These are phyloP conservation scores for Termitomyces sp. DNA, from an alignment of 768 basidiomycete species.

Conservation along the genomic window DNA sequence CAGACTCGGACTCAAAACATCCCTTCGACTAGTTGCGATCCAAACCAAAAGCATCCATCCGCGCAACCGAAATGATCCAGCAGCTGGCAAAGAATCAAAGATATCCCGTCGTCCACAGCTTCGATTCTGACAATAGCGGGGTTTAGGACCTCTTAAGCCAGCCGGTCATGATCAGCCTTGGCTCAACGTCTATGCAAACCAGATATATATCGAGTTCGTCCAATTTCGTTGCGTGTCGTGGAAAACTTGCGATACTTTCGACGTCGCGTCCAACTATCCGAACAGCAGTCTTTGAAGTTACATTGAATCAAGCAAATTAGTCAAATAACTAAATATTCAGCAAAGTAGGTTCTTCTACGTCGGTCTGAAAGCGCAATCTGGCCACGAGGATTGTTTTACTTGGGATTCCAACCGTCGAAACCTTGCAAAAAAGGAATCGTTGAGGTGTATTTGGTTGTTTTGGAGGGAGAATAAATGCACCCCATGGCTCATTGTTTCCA, in stretches of 20 bases:
- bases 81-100: no score
- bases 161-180: no score
- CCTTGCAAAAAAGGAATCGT: neutral
- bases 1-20: no score
- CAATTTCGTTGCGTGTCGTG: no score
- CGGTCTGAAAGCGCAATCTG: slow-evolving; percentile 6
- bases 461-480: neutral
- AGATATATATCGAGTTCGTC: no score
- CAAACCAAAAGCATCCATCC: no score
- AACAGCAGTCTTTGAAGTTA: neutral
- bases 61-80: no score
- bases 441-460: neutral
- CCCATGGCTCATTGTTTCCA: neutral
- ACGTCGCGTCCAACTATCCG: neutral
- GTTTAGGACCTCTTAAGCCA: no score
- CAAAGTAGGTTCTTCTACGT: slow-evolving; percentile 9
- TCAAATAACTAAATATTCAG: neutral
- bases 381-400: slow-evolving; percentile 7
- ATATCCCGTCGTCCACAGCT: no score
- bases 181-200: no score
- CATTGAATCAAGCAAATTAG: neutral
- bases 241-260: neutral
- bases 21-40: no score
- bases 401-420: neutral
- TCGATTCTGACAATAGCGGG: no score